Conservation (phyloP, 257 asterid genomes). For the Solanum sparsipilum region DNA sequence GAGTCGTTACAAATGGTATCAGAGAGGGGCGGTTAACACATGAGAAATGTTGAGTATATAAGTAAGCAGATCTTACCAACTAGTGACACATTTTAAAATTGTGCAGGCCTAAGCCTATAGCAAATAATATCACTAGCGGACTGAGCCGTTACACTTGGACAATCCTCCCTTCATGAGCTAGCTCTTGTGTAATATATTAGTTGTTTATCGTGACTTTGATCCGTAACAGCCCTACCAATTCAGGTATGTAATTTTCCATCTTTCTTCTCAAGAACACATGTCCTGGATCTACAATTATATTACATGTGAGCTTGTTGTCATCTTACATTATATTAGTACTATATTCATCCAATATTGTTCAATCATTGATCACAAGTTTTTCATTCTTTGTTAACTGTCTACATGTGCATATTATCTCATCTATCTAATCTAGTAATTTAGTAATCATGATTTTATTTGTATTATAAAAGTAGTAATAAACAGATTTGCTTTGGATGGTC, state of each 20-base stretch:
- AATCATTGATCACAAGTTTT: background rate
- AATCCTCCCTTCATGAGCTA: background rate
- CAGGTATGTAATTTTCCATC: background rate
- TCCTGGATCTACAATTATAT: background rate
- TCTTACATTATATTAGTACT: background rate
- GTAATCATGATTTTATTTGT: background rate
- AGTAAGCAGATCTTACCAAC: background rate
- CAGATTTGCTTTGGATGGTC: background rate
- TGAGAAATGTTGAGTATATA: background rate
- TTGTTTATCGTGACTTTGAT: too few species aligned
- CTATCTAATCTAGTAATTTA: background rate
- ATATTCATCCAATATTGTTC: background rate
- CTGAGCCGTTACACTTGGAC: background rate
- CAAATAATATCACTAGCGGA: too few species aligned
- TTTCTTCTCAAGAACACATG: background rate
- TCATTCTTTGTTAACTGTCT: background rate
- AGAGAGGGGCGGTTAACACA: background rate
- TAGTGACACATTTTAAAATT: background rate
- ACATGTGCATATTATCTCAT: background rate
- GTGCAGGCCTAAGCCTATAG: background rate
- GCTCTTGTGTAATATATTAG: background rate
- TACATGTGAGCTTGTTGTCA: background rate
- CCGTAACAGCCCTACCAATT: background rate
- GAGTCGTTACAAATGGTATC: background rate
- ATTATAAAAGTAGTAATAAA: background rate